Evolutionary conservation across 306 rosid genomes (phyloP).

Genomic region (Vigna trinervia): DNA sequence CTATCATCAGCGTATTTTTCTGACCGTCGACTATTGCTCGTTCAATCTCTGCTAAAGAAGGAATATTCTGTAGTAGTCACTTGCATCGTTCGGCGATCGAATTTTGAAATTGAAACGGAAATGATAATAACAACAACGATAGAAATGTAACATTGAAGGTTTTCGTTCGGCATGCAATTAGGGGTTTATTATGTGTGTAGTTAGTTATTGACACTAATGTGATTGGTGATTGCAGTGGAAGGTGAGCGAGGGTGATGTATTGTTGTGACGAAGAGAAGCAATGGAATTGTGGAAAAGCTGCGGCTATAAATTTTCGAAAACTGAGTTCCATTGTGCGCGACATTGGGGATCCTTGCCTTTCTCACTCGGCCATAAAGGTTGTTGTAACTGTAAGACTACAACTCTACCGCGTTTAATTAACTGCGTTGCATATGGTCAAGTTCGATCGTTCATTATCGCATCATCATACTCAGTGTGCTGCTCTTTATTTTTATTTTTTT

Average conservation of each 20-base stretch:
- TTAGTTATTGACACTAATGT: slow-evolving; percentile 33
- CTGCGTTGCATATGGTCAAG: background rate
- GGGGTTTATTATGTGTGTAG: slow-evolving; percentile 10
- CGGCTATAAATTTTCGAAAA: slow-evolving; percentile 62
- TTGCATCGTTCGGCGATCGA: background rate
- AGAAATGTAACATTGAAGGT: background rate
- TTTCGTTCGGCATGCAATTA: background rate
- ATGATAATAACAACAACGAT: background rate
- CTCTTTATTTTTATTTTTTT: background rate
- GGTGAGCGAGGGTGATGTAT: slow-evolving; percentile 57
- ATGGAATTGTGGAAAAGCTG: slow-evolving; percentile 79
- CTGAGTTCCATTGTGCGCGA: slow-evolving; percentile 76
- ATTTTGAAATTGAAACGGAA: background rate
- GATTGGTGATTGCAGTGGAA: slow-evolving; percentile 23
- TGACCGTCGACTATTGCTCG: background rate
- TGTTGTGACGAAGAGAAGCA: slow-evolving; percentile 59
- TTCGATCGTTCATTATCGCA: slow-evolving; percentile 4
- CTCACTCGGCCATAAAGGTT: slow-evolving; percentile 78
- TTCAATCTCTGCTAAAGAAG: background rate
- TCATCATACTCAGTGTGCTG: background rate
- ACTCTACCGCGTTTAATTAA: slow-evolving; percentile 21
- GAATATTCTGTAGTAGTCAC: background rate
- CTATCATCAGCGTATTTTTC: slow-evolving; percentile 5
- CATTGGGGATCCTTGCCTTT: slow-evolving; percentile 85
- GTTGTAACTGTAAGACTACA: slow-evolving; percentile 62